Percentiles rank a stretch among this genome's conserved stretches.
Conservation (phyloP, 1,284 basidiomycete species). For the Grifola frondosa region DNA sequence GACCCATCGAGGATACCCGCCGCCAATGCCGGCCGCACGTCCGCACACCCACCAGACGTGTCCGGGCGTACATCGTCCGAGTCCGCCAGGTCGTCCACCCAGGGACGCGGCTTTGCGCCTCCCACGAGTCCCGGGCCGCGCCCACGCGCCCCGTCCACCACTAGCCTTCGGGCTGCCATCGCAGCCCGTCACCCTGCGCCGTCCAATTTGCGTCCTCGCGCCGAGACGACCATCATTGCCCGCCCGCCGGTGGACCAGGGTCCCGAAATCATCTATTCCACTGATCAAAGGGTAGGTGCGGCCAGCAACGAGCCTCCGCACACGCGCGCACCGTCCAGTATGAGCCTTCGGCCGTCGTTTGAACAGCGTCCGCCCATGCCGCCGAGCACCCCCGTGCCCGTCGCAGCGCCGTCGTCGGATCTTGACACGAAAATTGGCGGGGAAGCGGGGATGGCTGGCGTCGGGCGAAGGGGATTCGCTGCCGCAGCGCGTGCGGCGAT, state of each 20-base stretch:
- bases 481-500: constrained; percentile 75
- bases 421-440: constrained; percentile 76
- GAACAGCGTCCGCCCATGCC: constrained; percentile 16
- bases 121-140: constrained; percentile 15
- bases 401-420: constrained; percentile 22
- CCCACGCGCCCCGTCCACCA: constrained; percentile 19
- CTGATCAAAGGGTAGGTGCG: constrained; percentile 14
- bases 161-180: constrained; percentile 18
- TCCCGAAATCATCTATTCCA: constrained; percentile 27
- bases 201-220: constrained; percentile 23
- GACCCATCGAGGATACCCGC: constrained; percentile 12
- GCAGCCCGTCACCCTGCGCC: constrained; percentile 24
- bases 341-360: constrained; percentile 17
- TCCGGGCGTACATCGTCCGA: constrained; percentile 13
- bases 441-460: constrained; percentile 86
- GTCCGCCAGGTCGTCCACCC: constrained; percentile 17
- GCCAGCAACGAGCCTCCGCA: constrained; percentile 17
- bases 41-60: constrained; percentile 10
- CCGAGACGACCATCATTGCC: constrained; percentile 21
- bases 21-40: constrained; percentile 6
- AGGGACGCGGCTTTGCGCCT: constrained; percentile 14
- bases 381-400: constrained; percentile 14
- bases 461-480: constrained; percentile 81
- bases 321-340: constrained; percentile 20
- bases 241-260: constrained; percentile 14